Base-by-base conservation (phyloP, 2,329 filamentous ascomycete genomes). In the Colletotrichum sp. region DNA sequence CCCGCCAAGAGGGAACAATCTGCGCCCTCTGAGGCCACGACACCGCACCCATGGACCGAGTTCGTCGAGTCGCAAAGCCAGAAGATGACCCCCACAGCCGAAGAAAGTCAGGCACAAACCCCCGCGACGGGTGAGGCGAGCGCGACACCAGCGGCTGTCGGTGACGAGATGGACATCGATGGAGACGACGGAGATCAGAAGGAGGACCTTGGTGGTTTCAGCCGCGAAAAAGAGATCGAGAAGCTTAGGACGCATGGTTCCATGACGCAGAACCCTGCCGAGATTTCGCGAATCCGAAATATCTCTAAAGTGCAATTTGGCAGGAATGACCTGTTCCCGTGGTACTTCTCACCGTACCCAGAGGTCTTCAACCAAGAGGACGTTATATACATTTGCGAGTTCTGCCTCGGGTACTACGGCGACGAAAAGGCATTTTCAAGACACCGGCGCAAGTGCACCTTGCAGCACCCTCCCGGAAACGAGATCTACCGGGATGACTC, bases 261-360 rank as follows among this genome's bases (percentile, higher is more conserved):
- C 76, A 98, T 99, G 97, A 99, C 97, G 13, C 97, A 99, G 83
- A 98, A 98, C 78, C 97, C 98, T 73, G 96, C 96, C 14, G 97
- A 99, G 82, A 96, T 99, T 76, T 96, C 96, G 28, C 94, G 97
- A 69, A 98, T 99, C 71, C 94, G 97, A 81, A 99, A 99, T 82
- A 92, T 99, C 78, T 95, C 95, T 70, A 96, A 94, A 79, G 93
- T 99, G 5, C 96, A 98, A 83, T 98, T 99, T 89, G 97, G 97
- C 59, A 92, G 93, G 79, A 94, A 93, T 82, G 95, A 98, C 80
- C 91, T 99, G 58, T 97, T 98, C 83, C 97, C 97, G 1, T 99
- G 97, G 97, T 99, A 99, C 84, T 99, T 99, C 86, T 98, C 96
- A 7, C 97, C 97, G 0, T 99, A 99, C 81, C 97, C 97, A 0